Evolutionary conservation across 1,284 basidiomycete genomes (phyloP).

Genomic region (Tilletia indica): DNA sequence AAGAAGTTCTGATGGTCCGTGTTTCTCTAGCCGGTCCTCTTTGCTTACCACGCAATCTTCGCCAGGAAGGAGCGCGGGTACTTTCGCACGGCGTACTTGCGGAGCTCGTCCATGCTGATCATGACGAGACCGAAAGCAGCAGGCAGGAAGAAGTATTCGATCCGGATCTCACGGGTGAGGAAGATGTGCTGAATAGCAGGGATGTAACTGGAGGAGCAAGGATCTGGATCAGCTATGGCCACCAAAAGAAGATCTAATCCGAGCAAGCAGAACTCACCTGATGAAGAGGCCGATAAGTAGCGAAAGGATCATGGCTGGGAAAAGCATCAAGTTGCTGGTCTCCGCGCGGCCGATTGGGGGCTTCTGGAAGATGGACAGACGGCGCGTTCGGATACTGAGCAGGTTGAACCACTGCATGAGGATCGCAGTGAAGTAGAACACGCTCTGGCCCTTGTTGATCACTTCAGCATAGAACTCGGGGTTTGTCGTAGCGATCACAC

Average conservation of each 20-base stretch:
- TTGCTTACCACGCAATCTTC: constrained; percentile 46
- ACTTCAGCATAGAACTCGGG: constrained; percentile 56
- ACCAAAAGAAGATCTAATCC: background rate
- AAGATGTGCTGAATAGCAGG: constrained; percentile 61
- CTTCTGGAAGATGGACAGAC: constrained; percentile 58
- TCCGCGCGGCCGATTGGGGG: constrained; percentile 31
- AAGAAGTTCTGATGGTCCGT: no score
- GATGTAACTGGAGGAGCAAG: constrained; percentile 38
- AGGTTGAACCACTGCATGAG: constrained; percentile 66
- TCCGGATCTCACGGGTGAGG: constrained; percentile 62
- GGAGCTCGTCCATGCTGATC: constrained; percentile 53
- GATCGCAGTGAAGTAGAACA: constrained; percentile 66
- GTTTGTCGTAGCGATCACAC: constrained; percentile 55
- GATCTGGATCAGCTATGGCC: background rate
- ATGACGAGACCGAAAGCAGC: constrained; percentile 58
- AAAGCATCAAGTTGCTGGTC: constrained; percentile 35
- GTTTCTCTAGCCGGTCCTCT: no score
- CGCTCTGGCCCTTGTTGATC: constrained; percentile 53
- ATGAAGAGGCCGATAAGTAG: constrained; percentile 43
- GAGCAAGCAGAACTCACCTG: constrained; percentile 10
- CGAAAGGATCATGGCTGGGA: constrained; percentile 33
- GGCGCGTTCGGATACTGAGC: constrained; percentile 60
- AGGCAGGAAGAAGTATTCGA: constrained; percentile 62
- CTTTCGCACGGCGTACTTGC: constrained; percentile 47
- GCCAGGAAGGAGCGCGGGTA: constrained; percentile 49